Base-by-base conservation (phyloP, 2,329 filamentous ascomycete species). In the Diaporthe citri region DNA sequence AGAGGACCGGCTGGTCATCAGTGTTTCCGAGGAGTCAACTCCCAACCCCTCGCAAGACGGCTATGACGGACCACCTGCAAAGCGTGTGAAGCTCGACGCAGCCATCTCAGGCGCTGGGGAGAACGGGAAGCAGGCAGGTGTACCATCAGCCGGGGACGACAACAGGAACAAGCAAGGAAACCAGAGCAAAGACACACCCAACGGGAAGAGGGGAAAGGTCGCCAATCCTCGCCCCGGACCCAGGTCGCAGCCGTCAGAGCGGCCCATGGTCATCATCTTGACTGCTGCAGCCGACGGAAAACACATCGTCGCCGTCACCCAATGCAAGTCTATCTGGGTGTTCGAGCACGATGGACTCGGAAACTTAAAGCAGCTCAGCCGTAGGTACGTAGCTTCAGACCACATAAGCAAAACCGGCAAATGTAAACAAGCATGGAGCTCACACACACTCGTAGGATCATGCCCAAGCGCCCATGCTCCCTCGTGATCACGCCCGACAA, bases 281-380 rank as follows among this genome's bases (percentile, higher is more conserved):
- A 86, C 90, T 31, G 85, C 90, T 39, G 93, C 95, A 0, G 82
- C 86, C 20, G 88, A 94, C 78, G 90, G 92, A 20, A 87, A 89
- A 56, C 87, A 97, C 84, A 82, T 97, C 28, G 86, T 98, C 56
- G 94, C 92, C 31, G 90, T 97, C 41, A 97, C 95, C 12, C 95
- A 97, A 80, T 97, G 98, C 86, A 99, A 99, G 86, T 92, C 90
- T 67, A 88, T 99, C 55, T 94, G 94, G 82, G 94, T 98, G 0
- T 94, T 98, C 81, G 87, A 91, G 78, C 87, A 96, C 75, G 88
- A 91, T 41, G 85, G 88, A 2, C 84, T 89, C 71, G 93, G 92
- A 1, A 84, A 84, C 4, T 84, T 98, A 39, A 86, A 87, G 41
- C 88, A 95, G 80, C 82, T 95, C 74, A 97, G 93, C 82, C 89